These are phyloP conservation scores for Aspergillus baeticus DNA, from an alignment of 495 filamentous ascomycete genomes.

Conservation along the genomic window DNA sequence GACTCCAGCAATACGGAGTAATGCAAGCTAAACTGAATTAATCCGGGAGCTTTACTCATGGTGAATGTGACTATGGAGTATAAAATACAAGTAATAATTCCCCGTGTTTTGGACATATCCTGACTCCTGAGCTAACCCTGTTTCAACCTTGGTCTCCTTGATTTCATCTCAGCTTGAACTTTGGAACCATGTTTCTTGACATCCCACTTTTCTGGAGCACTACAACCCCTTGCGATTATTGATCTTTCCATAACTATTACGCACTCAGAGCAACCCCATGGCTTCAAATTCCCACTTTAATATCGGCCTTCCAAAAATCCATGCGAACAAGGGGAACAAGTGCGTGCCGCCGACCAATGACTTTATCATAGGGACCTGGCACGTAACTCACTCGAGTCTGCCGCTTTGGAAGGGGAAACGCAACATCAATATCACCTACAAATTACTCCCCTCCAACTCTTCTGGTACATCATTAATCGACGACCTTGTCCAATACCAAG, in stretches of 20 bases:
- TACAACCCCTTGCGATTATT: no score
- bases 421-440: conserved; percentile 77
- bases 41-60: no score
- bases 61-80: no score
- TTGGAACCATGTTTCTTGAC: no score
- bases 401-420: conserved; percentile 65
- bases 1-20: background rate
- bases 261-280: conserved; percentile 8
- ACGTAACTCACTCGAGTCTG: conserved; percentile 66
- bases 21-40: no score
- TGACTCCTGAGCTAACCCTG: no score
- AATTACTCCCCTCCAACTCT: conserved; percentile 34
- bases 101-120: background rate
- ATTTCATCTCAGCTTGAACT: no score
- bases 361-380: conserved; percentile 69
- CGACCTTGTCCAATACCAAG: conserved; percentile 66
- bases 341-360: conserved; percentile 52
- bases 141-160: no score
- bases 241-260: no score
- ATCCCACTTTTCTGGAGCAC: no score
- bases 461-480: conserved; percentile 47
- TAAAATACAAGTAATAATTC: background rate
- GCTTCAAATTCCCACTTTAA: conserved; percentile 3
- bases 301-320: conserved; percentile 17
- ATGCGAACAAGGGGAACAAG: conserved; percentile 17